phyloP scores from a whole-genome alignment of 108 stramenopile genomes.

The Nannochloropsis granulata region DNA sequence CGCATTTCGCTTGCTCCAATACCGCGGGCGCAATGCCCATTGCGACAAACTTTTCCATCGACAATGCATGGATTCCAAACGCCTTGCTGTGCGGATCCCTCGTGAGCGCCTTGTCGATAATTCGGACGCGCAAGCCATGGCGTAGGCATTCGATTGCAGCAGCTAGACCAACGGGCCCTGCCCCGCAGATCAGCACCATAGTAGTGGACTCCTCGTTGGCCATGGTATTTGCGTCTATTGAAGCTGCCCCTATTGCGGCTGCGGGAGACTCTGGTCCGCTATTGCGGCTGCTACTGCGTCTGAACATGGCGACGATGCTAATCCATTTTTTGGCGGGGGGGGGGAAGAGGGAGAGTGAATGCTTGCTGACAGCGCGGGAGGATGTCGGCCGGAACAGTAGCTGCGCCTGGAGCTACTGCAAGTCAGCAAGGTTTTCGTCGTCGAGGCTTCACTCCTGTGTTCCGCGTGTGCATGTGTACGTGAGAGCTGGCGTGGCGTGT shows the following conservation, averaged over 20 bases:
- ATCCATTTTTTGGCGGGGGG: no score
- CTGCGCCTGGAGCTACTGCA: no score
- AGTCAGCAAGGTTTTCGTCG: no score
- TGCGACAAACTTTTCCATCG: neutral
- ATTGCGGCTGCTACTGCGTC: neutral
- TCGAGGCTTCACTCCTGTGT: no score
- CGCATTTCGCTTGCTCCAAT: neutral
- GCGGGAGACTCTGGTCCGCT: neutral
- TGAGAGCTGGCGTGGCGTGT: no score
- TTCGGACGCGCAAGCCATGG: neutral
- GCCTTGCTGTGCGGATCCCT: neutral
- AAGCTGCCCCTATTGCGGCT: neutral
- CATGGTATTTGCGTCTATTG: neutral
- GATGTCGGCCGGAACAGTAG: no score
- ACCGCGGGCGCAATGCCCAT: neutral
- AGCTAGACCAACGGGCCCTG: neutral
- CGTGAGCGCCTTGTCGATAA: neutral
- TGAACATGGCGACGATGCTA: neutral
- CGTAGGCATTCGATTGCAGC: neutral
- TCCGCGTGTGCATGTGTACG: no score
- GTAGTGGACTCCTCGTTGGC: neutral
- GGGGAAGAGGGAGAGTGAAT: no score
- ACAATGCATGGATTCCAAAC: neutral
- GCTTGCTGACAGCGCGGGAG: no score
- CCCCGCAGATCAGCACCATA: neutral